Base-by-base conservation (phyloP, 192 early-diverging fungal species). In the Entomortierella parvispora region DNA sequence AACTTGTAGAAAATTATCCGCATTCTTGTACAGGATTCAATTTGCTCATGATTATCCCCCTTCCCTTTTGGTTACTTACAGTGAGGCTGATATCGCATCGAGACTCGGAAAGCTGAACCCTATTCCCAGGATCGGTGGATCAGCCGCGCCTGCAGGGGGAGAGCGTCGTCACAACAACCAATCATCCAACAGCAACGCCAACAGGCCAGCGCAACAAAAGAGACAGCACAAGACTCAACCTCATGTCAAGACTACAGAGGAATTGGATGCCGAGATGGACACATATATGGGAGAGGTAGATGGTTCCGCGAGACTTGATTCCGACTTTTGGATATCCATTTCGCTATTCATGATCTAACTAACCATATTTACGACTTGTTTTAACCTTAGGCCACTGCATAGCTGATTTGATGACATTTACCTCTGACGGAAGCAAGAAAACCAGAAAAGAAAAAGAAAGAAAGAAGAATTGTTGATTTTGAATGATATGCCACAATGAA, bases 251-350 rank as follows among this genome's bases (percentile, higher is more conserved):
- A 82, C 60, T 23, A 83, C 65, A 17, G 74, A 83, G 34, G 84
- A 85, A 40, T 50, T 87, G 60, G 86, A 87, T 72, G 72, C 69
- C 31, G 85, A 87, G 59, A 84, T 87, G 86, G 83, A 86, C 31
- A 71, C 74, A n/a, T 87, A 87, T 44, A 87, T 86, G 86, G 68
- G 71, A 48, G 69, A 52, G 29, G 77, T 75, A 76, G n/a, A n/a
- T n/a, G n/a, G n/a, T n/a, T n/a, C n/a, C n/a, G n/a, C n/a, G n/a
- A n/a, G n/a, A n/a, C n/a, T n/a, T n/a, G n/a, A n/a, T n/a, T n/a
- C n/a, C n/a, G n/a, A n/a, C n/a, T n/a, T n/a, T n/a, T n/a, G n/a
- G n/a, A n/a, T n/a, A n/a, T n/a, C n/a, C n/a, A n/a, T 43, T 29
- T 58, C 12, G 20, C 20, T n/a, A 0, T 25, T 33, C 14, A 9